Conservation (phyloP, 2,329 filamentous ascomycete genomes). For the Annulohypoxylon truncatum region DNA sequence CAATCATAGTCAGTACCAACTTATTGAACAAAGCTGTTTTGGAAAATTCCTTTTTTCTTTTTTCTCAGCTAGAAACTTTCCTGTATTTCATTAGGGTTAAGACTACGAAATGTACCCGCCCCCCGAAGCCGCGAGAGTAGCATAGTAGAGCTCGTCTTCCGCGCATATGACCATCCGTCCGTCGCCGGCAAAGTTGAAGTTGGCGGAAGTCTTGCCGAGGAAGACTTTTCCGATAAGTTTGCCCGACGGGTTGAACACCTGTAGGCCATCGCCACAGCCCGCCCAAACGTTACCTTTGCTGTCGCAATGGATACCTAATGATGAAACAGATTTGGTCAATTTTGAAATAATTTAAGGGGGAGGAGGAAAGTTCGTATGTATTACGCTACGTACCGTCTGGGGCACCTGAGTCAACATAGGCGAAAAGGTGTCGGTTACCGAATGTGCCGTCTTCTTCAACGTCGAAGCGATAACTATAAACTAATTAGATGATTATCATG, state of each 20-base stretch:
- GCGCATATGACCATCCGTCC: slow-evolving; percentile 57
- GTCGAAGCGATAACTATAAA: slow-evolving; percentile 58
- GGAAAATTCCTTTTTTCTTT: not conserved
- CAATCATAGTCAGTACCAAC: not conserved
- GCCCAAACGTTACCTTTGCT: slow-evolving; percentile 66
- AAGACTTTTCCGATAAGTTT: slow-evolving; percentile 68
- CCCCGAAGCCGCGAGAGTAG: slow-evolving; percentile 48
- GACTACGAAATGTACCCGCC: slow-evolving; percentile 38
- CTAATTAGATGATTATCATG: not conserved
- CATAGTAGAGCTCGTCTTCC: slow-evolving; percentile 56
- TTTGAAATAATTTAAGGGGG: not conserved
- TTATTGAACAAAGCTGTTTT: not conserved
- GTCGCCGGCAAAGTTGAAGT: slow-evolving; percentile 61
- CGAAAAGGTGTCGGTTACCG: slow-evolving; percentile 65
- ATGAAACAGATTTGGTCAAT: not conserved
- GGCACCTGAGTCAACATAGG: slow-evolving; percentile 63
- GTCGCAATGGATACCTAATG: slow-evolving; percentile 66
- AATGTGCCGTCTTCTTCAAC: slow-evolving; percentile 60
- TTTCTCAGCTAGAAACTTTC: not conserved
- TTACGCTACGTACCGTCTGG: slow-evolving; percentile 63
- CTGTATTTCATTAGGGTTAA: not conserved
- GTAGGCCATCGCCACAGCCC: slow-evolving; percentile 63
- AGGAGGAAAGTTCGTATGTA: not conserved
- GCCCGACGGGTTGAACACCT: slow-evolving; percentile 61
- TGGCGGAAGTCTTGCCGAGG: slow-evolving; percentile 58